These are phyloP conservation scores for Flagelloscypha sp. DNA, from an alignment of 768 basidiomycete genomes.

Conservation along the genomic window DNA sequence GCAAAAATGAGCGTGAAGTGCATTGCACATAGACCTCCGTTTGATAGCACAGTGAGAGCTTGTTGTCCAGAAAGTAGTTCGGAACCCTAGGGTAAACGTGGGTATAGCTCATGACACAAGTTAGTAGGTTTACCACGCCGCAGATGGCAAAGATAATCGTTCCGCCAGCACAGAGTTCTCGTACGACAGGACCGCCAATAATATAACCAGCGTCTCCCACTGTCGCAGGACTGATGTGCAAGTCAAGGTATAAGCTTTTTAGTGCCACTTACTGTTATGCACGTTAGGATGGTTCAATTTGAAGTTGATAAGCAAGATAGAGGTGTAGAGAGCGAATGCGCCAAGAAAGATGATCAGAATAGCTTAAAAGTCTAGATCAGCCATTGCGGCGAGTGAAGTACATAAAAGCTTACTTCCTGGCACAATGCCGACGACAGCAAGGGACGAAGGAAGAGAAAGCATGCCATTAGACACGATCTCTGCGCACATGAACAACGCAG, in stretches of 20 bases:
- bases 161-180: constrained; percentile 37
- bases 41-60: constrained; percentile 39
- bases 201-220: constrained; percentile 46
- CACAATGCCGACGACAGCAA: constrained; percentile 46
- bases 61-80: constrained; percentile 45
- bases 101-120: no score
- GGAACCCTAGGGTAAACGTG: constrained; percentile 27
- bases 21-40: constrained; percentile 40
- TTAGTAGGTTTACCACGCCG: constrained; percentile 28
- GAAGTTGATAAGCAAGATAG: constrained; percentile 48
- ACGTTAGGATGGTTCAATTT: constrained; percentile 47
- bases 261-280: constrained; percentile 33
- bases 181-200: constrained; percentile 36
- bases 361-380: constrained; percentile 12
- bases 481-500: constrained; percentile 45
- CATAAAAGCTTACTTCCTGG: constrained; percentile 23
- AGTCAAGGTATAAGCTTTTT: neutral
- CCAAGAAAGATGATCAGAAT: constrained; percentile 47
- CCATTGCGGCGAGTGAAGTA: neutral
- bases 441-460: constrained; percentile 42
- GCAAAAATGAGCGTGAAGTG: constrained; percentile 39
- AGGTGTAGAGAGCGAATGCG: constrained; percentile 40
- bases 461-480: constrained; percentile 52
- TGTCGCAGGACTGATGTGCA: neutral
- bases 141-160: constrained; percentile 46